phyloP scores from a whole-genome alignment of 169 alveolate genomes.

The Plasmodium gonderi region DNA sequence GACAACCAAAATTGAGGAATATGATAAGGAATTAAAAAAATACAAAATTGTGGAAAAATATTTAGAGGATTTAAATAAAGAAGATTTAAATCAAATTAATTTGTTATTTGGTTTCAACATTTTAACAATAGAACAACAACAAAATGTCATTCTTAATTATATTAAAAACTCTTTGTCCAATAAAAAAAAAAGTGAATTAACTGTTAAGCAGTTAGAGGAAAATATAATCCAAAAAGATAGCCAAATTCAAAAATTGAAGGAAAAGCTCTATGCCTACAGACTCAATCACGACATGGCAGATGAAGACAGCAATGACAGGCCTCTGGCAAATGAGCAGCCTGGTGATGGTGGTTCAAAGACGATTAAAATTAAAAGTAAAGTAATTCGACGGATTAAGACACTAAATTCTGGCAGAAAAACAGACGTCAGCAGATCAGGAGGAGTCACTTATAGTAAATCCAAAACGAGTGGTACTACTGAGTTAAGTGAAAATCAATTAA shows the following conservation, averaged over 20 bases:
- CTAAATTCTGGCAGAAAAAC: conserved; percentile 5
- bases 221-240: conserved; percentile 10
- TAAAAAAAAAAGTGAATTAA: conserved; percentile 9
- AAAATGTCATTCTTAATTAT: conserved; percentile 58
- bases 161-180: conserved; percentile 12
- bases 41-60: conserved; percentile 43
- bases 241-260: conserved; percentile 43
- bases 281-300: conserved; percentile 16
- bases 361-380: conserved; percentile 58
- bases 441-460: background rate
- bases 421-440: background rate
- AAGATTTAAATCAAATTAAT: conserved; percentile 51
- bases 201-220: conserved; percentile 37
- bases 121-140: conserved; percentile 44
- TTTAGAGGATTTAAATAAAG: conserved; percentile 60
- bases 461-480: background rate
- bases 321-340: background rate
- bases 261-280: conserved; percentile 36
- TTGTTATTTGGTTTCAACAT: conserved; percentile 43
- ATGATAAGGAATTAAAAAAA: conserved; percentile 67
- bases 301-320: conserved; percentile 7
- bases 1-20: conserved; percentile 65
- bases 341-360: background rate
- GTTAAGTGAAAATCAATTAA: background rate
- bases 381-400: conserved; percentile 35